Percentiles rank a stretch among this genome's conserved stretches.
Conservation (phyloP, 1,284 basidiomycete species). For the Uromyces viciae-fabae region DNA sequence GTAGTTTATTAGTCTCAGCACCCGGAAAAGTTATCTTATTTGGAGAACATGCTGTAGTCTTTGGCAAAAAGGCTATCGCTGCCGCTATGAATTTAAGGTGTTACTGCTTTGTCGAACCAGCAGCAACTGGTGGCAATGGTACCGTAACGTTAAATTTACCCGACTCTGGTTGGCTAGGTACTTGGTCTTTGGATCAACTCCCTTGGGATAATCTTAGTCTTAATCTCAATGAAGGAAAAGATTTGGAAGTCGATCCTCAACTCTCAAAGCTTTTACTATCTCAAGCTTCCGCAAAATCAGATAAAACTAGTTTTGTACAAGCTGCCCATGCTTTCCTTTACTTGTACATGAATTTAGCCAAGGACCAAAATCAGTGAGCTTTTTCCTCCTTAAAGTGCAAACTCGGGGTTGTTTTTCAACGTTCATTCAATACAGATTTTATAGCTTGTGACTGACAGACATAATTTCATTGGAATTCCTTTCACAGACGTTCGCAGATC, state of each 20-base stretch:
- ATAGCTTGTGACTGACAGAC: too few relatives aligned
- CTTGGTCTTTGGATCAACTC: constrained; percentile 73
- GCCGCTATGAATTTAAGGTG: constrained; percentile 92
- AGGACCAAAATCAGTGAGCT: constrained; percentile 62
- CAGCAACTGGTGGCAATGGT: constrained; percentile 61
- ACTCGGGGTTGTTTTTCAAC: constrained; percentile 52
- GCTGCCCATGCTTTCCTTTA: constrained; percentile 85
- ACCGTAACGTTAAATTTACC: constrained; percentile 73
- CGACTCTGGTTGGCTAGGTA: constrained; percentile 75
- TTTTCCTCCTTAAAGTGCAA: too few relatives aligned
- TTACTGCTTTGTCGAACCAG: constrained; percentile 76
- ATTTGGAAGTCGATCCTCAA: constrained; percentile 44
- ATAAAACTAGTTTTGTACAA: constrained; percentile 59
- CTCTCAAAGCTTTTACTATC: constrained; percentile 24
- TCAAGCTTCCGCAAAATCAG: constrained; percentile 17
- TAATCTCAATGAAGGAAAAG: neutral
- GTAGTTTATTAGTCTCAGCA: constrained; percentile 73
- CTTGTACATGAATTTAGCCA: constrained; percentile 77
- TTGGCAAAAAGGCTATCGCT: constrained; percentile 92
- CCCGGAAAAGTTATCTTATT: constrained; percentile 98
- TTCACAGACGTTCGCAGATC: constrained; percentile 66
- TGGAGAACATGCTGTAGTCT: constrained; percentile 97
- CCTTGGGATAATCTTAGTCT: constrained; percentile 75
- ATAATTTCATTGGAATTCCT: constrained; percentile 20
- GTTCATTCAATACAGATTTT: too few relatives aligned